phyloP scores from a whole-genome alignment of 306 rosid species.

The Luffa aegyptiaca region DNA sequence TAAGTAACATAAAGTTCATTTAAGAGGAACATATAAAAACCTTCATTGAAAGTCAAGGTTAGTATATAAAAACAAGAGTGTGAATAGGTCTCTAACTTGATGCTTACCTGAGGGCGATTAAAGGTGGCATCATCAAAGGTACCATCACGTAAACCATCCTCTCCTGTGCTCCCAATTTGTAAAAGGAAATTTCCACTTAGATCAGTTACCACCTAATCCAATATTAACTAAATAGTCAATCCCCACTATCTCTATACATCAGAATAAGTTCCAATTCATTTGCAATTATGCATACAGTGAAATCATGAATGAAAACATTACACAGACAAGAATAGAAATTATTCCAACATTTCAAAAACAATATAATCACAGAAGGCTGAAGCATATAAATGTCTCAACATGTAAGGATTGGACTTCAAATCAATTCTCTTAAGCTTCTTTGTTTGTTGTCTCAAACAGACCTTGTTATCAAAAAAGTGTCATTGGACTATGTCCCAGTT shows the following conservation, averaged over 20 bases:
- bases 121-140: conserved; percentile 76
- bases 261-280: background rate
- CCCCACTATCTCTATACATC: conserved; percentile 4
- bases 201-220: conserved; percentile 79
- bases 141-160: conserved; percentile 86
- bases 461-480: background rate
- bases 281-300: background rate
- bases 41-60: background rate
- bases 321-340: background rate
- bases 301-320: background rate
- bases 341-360: background rate
- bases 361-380: background rate
- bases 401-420: background rate
- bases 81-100: background rate
- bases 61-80: background rate
- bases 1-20: background rate
- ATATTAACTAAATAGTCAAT: conserved; percentile 16
- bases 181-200: conserved; percentile 62
- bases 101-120: conserved; percentile 81
- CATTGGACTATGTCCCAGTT: background rate
- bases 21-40: background rate
- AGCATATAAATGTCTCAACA: background rate
- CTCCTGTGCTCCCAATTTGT: conserved; percentile 94
- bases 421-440: background rate
- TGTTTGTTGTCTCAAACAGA: background rate